phyloP scores from a whole-genome alignment of 257 asterid genomes.

The Nicotiana noctiflora region DNA sequence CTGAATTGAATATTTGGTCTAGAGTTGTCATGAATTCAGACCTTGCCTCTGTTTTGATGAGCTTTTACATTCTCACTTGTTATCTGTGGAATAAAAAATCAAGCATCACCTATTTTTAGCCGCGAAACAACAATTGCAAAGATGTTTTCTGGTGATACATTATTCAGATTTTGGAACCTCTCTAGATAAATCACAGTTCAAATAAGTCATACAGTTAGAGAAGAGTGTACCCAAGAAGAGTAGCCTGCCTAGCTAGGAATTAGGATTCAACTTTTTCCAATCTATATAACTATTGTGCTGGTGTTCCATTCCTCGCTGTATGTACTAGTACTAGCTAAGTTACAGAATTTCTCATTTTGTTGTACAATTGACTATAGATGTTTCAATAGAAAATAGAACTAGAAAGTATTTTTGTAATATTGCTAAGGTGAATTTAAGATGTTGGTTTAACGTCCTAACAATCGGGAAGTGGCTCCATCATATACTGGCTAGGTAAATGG shows the following conservation, averaged over 20 bases:
- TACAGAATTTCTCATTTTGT: neutral
- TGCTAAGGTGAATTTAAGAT: neutral
- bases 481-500: neutral
- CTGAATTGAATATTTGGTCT: neutral
- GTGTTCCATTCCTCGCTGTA: neutral
- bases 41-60: no score
- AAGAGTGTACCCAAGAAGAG: neutral
- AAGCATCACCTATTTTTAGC: neutral
- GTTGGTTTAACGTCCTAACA: neutral
- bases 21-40: neutral
- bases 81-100: neutral
- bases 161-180: neutral
- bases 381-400: neutral
- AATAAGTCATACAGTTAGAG: neutral
- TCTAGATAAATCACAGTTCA: neutral
- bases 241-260: neutral
- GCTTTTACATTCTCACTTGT: neutral
- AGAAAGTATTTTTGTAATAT: neutral
- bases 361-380: neutral
- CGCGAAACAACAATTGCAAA: no score
- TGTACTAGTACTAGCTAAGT: neutral
- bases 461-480: neutral
- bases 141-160: neutral
- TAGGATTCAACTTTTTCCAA: neutral
- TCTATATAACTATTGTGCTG: neutral